These are phyloP conservation scores for Agapanthus africanus DNA, from an alignment of 106 monocot genomes.

Conservation along the genomic window DNA sequence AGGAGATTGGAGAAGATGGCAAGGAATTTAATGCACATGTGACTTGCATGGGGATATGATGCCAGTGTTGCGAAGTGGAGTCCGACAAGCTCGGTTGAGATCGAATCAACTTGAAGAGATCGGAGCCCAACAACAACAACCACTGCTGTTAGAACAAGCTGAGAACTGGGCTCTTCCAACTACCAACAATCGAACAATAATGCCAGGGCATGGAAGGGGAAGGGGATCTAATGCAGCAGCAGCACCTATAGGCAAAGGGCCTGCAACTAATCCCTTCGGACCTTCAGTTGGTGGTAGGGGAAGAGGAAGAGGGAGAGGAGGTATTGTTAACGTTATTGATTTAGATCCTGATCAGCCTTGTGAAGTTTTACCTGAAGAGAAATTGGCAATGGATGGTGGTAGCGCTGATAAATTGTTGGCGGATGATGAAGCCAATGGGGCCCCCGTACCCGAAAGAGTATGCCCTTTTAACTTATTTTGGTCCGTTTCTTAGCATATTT, in stretches of 20 bases:
- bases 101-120: constrained; percentile 5
- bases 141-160: constrained; percentile 33
- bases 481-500: not conserved
- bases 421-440: constrained; percentile 66
- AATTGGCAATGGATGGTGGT: constrained; percentile 65
- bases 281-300: constrained; percentile 53
- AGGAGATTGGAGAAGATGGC: no score
- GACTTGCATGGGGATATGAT: constrained; percentile 92
- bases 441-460: constrained; percentile 92
- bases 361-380: constrained; percentile 42
- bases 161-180: constrained; percentile 12
- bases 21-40: constrained; percentile 32
- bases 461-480: not conserved
- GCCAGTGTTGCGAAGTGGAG: constrained; percentile 97
- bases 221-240: constrained; percentile 41
- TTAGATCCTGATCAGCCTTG: constrained; percentile 78
- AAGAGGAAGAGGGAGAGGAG: constrained; percentile 52
- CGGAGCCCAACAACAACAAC: constrained; percentile 13
- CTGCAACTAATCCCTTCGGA: constrained; percentile 37
- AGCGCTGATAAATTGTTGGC: constrained; percentile 65
- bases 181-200: constrained; percentile 36
- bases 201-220: constrained; percentile 71
- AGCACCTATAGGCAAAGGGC: constrained; percentile 28
- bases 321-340: constrained; percentile 41
- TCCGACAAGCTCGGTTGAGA: constrained; percentile 83